Evolutionary conservation across 768 basidiomycete genomes (phyloP).

Genomic region (Russula griseocarnosa): DNA sequence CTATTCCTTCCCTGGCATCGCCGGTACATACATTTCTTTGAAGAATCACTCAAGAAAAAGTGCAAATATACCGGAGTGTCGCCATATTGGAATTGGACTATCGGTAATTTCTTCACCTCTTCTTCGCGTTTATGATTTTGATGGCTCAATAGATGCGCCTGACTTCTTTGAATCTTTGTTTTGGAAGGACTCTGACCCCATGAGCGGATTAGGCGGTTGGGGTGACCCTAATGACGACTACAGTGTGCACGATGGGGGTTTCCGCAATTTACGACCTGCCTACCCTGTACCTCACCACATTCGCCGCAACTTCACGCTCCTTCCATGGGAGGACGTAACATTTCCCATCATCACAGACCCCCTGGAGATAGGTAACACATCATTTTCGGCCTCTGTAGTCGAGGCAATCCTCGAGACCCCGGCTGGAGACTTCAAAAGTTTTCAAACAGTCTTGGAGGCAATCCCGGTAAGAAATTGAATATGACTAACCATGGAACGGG

Average conservation of each 20-base stretch:
- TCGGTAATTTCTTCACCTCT: slow-evolving; percentile 17
- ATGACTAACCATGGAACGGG: not conserved
- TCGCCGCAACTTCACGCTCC: slow-evolving; percentile 37
- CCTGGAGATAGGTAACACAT: slow-evolving; percentile 30
- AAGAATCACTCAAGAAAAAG: slow-evolving; percentile 27
- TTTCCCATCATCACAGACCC: slow-evolving; percentile 29
- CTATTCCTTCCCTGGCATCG: slow-evolving; percentile 35
- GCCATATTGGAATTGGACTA: slow-evolving; percentile 36
- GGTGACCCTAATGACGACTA: slow-evolving; percentile 30
- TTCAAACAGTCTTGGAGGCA: slow-evolving; percentile 35
- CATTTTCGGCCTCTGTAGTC: slow-evolving; percentile 32
- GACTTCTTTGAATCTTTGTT: slow-evolving; percentile 29
- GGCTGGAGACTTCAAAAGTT: slow-evolving; percentile 34
- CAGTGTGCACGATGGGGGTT: slow-evolving; percentile 33
- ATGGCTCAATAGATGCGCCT: slow-evolving; percentile 26
- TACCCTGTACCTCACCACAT: slow-evolving; percentile 37
- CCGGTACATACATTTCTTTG: slow-evolving; percentile 29
- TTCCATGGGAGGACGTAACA: not conserved
- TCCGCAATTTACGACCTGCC: slow-evolving; percentile 31
- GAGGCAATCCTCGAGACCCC: slow-evolving; percentile 31
- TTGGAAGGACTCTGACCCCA: slow-evolving; percentile 29
- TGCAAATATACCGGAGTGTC: slow-evolving; percentile 31
- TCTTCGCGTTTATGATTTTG: not conserved
- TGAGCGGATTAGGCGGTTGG: slow-evolving; percentile 33
- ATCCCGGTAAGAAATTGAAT: slow-evolving; percentile 29